Evolutionary conservation across 345 rosid species (phyloP), one percentile per base, ranked within the genome.

Genomic region (Eutrema japonicum): DNA sequence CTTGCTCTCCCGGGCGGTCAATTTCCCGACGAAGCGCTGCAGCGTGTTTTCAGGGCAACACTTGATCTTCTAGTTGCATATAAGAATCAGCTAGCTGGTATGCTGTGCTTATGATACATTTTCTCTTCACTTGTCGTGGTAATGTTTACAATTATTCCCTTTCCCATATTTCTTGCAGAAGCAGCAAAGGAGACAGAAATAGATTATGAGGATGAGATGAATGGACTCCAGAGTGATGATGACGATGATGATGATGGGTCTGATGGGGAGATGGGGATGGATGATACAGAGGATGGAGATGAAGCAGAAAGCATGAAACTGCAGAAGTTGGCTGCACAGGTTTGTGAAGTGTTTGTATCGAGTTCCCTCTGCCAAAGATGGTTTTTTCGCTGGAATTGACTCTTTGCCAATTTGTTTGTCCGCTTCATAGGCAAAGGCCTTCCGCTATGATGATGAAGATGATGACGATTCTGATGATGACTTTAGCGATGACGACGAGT

Each of bases 11-110:
- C 99, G 7, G 87, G 83, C 10, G 88, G 89, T 72, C 99, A 88
- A 72, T 83, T 96, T 68, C 89, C 97, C 4, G 90, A 82, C 32
- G 99, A 96, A 45, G 97, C 99, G 32, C 76, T 92, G 82, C 90
- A 80, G 42, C 97, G 93, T 73, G 76, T 96, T 77, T 92, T 96
- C 83, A 90, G 74, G 74, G 91, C 95, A 50, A 81, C 82, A 26
- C 97, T 96, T 80, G 97, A 90, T 78, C 93, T 96, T 66, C 78
- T 96, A 54, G 87, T 92, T 77, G 88, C 89, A 27, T 96, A 92
- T 82, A 92, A 89, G 71, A 89, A 92, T 74, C 99, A 96, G 88
- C 85, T 96, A 83, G 90, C 93, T 79, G 99, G 99, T 96, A 52
- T 57, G n/a, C 9, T 72, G 16, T 58, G 45, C 64, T 61, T 51